A percentile compares a stretch with the other conserved stretches of the same genome.
These are phyloP conservation scores for Biscogniauxia marginata DNA, from an alignment of 2,329 filamentous ascomycete species.

Conservation along the genomic window DNA sequence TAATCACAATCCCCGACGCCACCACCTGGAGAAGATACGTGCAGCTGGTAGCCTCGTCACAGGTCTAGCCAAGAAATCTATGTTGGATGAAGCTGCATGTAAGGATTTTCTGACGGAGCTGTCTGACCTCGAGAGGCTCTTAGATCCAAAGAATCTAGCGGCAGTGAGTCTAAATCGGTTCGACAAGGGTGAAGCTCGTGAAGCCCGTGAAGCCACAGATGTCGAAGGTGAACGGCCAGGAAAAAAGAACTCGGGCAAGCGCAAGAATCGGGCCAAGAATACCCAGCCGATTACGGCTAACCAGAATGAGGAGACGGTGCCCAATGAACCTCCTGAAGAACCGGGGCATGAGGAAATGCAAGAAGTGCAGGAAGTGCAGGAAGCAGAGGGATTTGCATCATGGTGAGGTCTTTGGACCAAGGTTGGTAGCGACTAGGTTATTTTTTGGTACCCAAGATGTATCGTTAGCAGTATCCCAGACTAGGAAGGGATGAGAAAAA, in stretches of 20 bases:
- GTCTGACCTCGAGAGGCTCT: slow-evolving; percentile 24
- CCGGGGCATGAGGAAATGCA: not conserved
- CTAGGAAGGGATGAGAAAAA: not conserved
- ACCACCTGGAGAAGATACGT: slow-evolving; percentile 25
- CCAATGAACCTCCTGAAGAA: not conserved
- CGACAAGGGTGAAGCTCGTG: slow-evolving; percentile 9
- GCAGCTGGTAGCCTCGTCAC: slow-evolving; percentile 18
- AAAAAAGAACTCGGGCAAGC: not conserved
- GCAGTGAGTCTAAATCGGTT: slow-evolving; percentile 17
- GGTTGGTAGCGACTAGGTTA: not conserved
- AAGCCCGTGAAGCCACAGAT: not conserved
- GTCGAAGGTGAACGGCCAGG: not conserved
- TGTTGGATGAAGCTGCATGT: slow-evolving; percentile 21
- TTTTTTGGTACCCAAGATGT: not conserved
- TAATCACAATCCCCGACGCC: slow-evolving; percentile 20
- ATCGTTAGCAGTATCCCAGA: slow-evolving; percentile 34
- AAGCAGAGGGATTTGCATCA: no score
- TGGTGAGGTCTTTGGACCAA: not conserved
- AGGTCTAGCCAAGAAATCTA: slow-evolving; percentile 20
- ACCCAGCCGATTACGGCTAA: not conserved
- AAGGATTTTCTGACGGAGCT: slow-evolving; percentile 25
- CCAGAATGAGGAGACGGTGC: not conserved
- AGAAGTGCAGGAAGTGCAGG: not conserved
- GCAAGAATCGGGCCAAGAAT: not conserved
- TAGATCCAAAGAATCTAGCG: slow-evolving; percentile 18